Conservation (phyloP, 805 yeast species). For the Blastobotrys chiropterorum region DNA sequence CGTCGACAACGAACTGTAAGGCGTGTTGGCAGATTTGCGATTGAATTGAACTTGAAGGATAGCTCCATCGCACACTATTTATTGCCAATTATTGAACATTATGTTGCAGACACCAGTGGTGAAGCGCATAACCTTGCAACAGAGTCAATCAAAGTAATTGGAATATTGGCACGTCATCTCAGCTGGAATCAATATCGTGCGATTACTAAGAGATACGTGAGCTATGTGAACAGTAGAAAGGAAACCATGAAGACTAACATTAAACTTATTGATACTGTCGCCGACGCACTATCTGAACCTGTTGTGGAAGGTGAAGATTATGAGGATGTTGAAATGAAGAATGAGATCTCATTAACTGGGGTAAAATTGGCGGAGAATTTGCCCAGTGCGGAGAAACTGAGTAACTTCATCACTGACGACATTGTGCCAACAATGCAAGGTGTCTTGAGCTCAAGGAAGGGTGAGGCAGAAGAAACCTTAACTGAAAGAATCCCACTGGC, state of each 20-base stretch:
- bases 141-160: constrained; percentile 53
- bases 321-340: constrained; percentile 2
- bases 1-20: constrained; percentile 81
- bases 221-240: constrained; percentile 40
- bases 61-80: constrained; percentile 69
- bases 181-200: constrained; percentile 81
- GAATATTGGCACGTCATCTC: constrained; percentile 48
- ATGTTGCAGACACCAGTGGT: constrained; percentile 46
- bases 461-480: constrained; percentile 77
- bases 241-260: constrained; percentile 53
- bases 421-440: constrained; percentile 57
- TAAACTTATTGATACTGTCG: constrained; percentile 34
- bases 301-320: constrained; percentile 5
- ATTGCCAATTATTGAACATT: constrained; percentile 79
- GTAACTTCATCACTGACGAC: constrained; percentile 47
- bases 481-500: constrained; percentile 71
- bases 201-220: constrained; percentile 59
- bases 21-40: constrained; percentile 47
- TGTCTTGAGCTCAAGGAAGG: constrained; percentile 39
- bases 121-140: constrained; percentile 34
- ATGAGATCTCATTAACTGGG: constrained; percentile 8
- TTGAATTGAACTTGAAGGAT: constrained; percentile 38
- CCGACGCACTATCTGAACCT: constrained; percentile 13
- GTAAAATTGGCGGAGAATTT: constrained; percentile 23
- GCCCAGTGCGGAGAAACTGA: constrained; percentile 37